Evolutionary conservation across 2,329 filamentous ascomycete species (phyloP).

Genomic region (Fusarium newnesense): DNA sequence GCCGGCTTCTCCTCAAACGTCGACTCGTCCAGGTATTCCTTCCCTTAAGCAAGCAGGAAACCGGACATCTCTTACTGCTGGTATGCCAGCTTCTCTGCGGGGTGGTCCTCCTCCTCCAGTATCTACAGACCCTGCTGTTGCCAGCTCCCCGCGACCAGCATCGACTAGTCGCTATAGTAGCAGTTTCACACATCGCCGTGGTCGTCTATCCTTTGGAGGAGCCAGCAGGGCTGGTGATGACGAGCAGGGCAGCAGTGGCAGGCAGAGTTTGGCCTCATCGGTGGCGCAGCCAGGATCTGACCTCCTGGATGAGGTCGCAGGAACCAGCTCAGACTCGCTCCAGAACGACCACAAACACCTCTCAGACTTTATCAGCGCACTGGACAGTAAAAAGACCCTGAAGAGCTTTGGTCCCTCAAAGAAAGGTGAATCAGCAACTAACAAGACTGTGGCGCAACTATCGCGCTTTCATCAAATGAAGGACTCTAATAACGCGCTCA

Average conservation of each 20-base stretch:
- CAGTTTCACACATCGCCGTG: slow-evolving; percentile 88
- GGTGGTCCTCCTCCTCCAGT: slow-evolving; percentile 68
- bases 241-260: slow-evolving; percentile 83
- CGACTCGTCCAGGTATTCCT: slow-evolving; percentile 58
- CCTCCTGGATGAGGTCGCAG: slow-evolving; percentile 76
- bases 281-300: slow-evolving; percentile 80
- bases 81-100: slow-evolving; percentile 78
- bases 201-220: slow-evolving; percentile 79
- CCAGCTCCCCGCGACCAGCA: slow-evolving; percentile 81
- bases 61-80: slow-evolving; percentile 77
- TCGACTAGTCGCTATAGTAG: slow-evolving; percentile 89
- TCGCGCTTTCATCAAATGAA: slow-evolving; percentile 89
- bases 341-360: slow-evolving; percentile 91
- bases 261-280: slow-evolving; percentile 78
- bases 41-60: slow-evolving; percentile 68
- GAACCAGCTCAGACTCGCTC: slow-evolving; percentile 72
- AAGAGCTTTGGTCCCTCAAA: slow-evolving; percentile 78
- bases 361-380: slow-evolving; percentile 87
- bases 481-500: slow-evolving; percentile 87
- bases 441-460: slow-evolving; percentile 81
- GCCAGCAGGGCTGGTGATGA: slow-evolving; percentile 74
- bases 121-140: slow-evolving; percentile 72
- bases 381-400: slow-evolving; percentile 89
- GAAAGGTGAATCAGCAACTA: slow-evolving; percentile 75
- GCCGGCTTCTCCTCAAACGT: slow-evolving; percentile 66